These are phyloP conservation scores for Dioscorea cayenensis DNA, from an alignment of 116 monocot genomes.

Conservation along the genomic window DNA sequence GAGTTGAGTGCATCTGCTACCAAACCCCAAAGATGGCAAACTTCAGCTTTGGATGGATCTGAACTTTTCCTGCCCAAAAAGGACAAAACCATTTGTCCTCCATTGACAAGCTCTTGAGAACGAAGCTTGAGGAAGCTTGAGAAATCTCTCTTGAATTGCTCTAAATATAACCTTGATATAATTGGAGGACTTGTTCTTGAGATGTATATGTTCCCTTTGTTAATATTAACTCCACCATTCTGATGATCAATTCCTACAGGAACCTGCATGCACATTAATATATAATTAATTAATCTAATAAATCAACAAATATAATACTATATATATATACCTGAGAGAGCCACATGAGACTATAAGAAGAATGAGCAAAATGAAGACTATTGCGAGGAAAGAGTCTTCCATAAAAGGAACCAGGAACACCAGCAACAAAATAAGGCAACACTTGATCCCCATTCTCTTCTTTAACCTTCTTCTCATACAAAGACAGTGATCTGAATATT, in stretches of 20 bases:
- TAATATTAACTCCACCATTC: neutral
- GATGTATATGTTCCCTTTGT: constrained; percentile 15
- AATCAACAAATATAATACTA: neutral
- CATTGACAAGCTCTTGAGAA: constrained; percentile 9
- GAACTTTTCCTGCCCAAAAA: neutral
- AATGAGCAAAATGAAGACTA: constrained; percentile 29
- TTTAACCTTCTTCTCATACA: neutral
- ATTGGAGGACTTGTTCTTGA: constrained; percentile 1
- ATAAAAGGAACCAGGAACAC: constrained; percentile 36
- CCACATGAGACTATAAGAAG: constrained; percentile 25
- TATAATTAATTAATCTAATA: neutral
- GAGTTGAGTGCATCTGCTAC: no score
- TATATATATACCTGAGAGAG: constrained; percentile 13
- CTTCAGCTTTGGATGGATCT: no score
- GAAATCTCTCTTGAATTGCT: constrained; percentile 17
- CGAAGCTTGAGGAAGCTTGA: constrained; percentile 12
- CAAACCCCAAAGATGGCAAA: no score
- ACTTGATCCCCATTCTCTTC: neutral
- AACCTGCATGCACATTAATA: neutral
- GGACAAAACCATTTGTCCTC: constrained; percentile 15
- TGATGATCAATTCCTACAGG: constrained; percentile 2
- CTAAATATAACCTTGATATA: neutral
- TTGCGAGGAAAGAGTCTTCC: constrained; percentile 19
- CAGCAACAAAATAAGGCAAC: constrained; percentile 9
- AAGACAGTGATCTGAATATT: constrained; percentile 8